Conservation (phyloP, 805 yeast genomes). For the Pichia ethanolica region DNA sequence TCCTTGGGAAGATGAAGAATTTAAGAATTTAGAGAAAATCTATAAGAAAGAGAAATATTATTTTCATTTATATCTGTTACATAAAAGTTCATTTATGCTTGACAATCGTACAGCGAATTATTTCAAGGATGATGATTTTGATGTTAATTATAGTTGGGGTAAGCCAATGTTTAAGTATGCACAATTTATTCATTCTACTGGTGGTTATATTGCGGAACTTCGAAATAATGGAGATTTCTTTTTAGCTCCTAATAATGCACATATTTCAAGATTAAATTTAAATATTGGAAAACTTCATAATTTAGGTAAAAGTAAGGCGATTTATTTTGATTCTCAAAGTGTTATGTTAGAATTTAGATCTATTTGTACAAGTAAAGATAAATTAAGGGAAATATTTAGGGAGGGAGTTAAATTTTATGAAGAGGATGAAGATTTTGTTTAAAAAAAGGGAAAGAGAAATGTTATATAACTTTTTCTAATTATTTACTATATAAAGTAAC, state of each 20-base stretch:
- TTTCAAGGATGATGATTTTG: constrained; percentile 44
- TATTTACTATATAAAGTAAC: not conserved
- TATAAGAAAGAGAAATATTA: constrained; percentile 50
- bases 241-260: constrained; percentile 82
- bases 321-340: constrained; percentile 57
- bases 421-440: constrained; percentile 19
- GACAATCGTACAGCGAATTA: constrained; percentile 73
- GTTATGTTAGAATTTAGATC: constrained; percentile 64
- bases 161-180: constrained; percentile 71
- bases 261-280: constrained; percentile 64
- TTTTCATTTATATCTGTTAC: constrained; percentile 71
- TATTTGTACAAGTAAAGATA: constrained; percentile 46
- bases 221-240: constrained; percentile 71
- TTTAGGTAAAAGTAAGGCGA: constrained; percentile 17
- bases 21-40: constrained; percentile 31
- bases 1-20: constrained; percentile 63
- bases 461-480: too few species aligned
- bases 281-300: constrained; percentile 25
- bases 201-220: constrained; percentile 83
- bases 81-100: constrained; percentile 63
- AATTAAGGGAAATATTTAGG: constrained; percentile 44
- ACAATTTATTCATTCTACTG: constrained; percentile 85
- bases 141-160: constrained; percentile 88
- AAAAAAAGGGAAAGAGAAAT: not conserved
- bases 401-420: constrained; percentile 50